Conservation (phyloP, 352 stramenopile genomes). For the Pythium pectinolyticum region DNA sequence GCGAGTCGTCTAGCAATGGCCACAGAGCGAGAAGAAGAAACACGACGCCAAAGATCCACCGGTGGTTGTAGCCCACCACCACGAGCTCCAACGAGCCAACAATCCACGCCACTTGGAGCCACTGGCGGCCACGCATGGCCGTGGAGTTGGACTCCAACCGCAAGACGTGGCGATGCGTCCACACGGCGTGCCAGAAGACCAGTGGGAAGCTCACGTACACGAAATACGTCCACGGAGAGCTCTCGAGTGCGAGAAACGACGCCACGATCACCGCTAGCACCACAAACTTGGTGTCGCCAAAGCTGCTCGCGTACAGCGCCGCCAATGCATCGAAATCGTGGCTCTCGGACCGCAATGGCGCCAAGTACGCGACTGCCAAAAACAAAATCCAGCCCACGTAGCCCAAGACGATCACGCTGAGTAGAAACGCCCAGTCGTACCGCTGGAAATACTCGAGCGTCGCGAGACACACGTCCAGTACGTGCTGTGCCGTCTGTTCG, state of each 20-base stretch:
- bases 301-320: background rate
- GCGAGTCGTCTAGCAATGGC: slow-evolving; percentile 35
- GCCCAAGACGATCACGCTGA: slow-evolving; percentile 68
- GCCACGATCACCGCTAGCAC: slow-evolving; percentile 35
- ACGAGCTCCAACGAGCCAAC: slow-evolving; percentile 62
- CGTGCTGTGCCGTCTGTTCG: slow-evolving; percentile 54
- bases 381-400: slow-evolving; percentile 82
- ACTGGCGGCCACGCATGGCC: slow-evolving; percentile 20
- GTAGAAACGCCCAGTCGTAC: slow-evolving; percentile 84
- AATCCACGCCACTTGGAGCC: slow-evolving; percentile 39
- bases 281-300: slow-evolving; percentile 19
- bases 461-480: slow-evolving; percentile 76
- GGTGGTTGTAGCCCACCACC: slow-evolving; percentile 63
- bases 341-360: slow-evolving; percentile 38
- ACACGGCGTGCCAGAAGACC: slow-evolving; percentile 62
- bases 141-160: background rate
- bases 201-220: slow-evolving; percentile 73
- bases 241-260: slow-evolving; percentile 59
- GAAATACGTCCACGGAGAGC: slow-evolving; percentile 74
- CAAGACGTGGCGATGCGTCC: slow-evolving; percentile 43
- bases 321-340: slow-evolving; percentile 24
- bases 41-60: slow-evolving; percentile 63
- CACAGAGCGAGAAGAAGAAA: slow-evolving; percentile 60
- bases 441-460: slow-evolving; percentile 78
- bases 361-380: slow-evolving; percentile 52